Base-by-base conservation (phyloP, 1,139 yeast species). In the Sugiyamaella pinicola region DNA sequence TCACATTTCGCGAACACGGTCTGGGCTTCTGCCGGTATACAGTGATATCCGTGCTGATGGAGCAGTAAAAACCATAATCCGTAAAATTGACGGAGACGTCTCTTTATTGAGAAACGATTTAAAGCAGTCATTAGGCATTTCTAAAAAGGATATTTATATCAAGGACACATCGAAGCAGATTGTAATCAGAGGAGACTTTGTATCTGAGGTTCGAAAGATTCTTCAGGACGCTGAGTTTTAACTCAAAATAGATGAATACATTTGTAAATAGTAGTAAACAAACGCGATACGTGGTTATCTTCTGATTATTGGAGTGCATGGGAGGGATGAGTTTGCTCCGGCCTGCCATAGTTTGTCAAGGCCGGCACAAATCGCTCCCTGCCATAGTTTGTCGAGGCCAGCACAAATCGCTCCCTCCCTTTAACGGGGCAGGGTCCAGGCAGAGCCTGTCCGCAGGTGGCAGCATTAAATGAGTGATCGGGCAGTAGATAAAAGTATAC, bases 21-120 rank as follows among this genome's bases (percentile, higher is more conserved):
- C 63, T n/a, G 69, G 70, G 22, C 62, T 65, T 50, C 61, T 69
- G 31, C 74, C 74, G 4, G 70, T 70, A 1, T 70, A 70, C 56
- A 60, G 64, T 12, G 71, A 69, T 48, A 58, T 59, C 53, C 63
- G 64, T 46, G 63, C 61, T 31, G 67, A 69, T 47, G 69, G 69
- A n/a, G 63, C 62, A 34, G 61, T 64, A 21, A 66, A 69, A 59
- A 69, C 73, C 1, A 61, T 69, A 45, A 61, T 69, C 18, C 62
- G 72, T 34, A 60, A 61, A 38, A 59, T 70, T 47, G 57, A 61
- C 31, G 74, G 74, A 39, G 64, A 65, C 47, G 65, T 60, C 15
- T 59, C 66, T 3, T 65, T 64, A 43, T 60, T 69, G 28, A 60
- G 67, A 29, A 56, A 63, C 41, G 73, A 70, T 51, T 57, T 70